These are phyloP conservation scores for Bjerkandera adusta DNA, from an alignment of 1,284 basidiomycete genomes.

Conservation along the genomic window DNA sequence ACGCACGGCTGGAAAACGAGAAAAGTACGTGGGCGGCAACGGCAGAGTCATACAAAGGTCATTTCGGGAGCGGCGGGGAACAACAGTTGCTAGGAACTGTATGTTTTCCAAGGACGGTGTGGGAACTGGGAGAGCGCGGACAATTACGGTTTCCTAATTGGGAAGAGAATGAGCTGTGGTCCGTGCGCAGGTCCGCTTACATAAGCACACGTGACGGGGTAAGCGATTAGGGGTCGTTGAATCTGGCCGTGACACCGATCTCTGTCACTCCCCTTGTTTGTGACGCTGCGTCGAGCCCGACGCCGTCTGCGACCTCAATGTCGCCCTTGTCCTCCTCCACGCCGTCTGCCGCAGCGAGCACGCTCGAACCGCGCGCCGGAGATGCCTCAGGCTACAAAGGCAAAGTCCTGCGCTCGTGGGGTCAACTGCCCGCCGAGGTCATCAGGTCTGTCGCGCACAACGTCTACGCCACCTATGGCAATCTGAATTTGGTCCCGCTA, in stretches of 20 bases:
- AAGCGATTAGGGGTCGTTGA: conserved; percentile 7
- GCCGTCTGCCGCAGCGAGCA: conserved; percentile 12
- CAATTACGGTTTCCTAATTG: too few species aligned
- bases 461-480: conserved; percentile 19
- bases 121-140: too few species aligned
- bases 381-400: conserved; percentile 49
- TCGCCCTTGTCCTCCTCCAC: conserved; percentile 16
- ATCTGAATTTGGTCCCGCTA: conserved; percentile 33
- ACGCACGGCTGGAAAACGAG: too few species aligned
- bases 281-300: conserved; percentile 14
- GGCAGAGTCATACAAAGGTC: too few species aligned
- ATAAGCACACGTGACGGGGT: conserved; percentile 10
- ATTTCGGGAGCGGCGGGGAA: too few species aligned
- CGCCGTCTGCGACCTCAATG: conserved; percentile 12
- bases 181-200: conserved; percentile 11
- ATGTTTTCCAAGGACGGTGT: too few species aligned
- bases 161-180: conserved; percentile 9
- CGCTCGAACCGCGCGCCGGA: conserved; percentile 12
- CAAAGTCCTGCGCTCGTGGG: conserved; percentile 67
- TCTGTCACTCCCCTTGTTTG: conserved; percentile 10
- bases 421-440: conserved; percentile 66
- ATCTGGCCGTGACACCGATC: conserved; percentile 14
- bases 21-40: too few species aligned
- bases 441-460: conserved; percentile 49
- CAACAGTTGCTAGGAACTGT: too few species aligned